Conservation (phyloP, 2,329 filamentous ascomycete genomes). For the Pezicula neosporulosa region DNA sequence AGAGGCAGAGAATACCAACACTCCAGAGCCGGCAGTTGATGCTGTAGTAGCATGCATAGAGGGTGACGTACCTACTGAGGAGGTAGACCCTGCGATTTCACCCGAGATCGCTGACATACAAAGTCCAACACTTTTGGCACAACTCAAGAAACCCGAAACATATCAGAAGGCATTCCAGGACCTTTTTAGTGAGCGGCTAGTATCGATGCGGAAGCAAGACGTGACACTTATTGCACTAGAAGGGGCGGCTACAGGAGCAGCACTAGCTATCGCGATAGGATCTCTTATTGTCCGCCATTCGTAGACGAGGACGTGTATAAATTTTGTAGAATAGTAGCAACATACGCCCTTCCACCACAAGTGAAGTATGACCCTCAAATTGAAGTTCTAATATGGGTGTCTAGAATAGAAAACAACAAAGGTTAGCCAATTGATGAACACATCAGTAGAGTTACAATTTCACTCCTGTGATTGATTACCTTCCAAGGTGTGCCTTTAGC, state of each 20-base stretch:
- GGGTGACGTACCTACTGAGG: constrained; percentile 3
- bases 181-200: constrained; percentile 60
- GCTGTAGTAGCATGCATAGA: constrained; percentile 16
- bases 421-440: no score
- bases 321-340: constrained; percentile 13
- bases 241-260: constrained; percentile 63
- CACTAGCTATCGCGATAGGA: constrained; percentile 43
- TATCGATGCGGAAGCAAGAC: constrained; percentile 66
- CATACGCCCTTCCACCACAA: no score
- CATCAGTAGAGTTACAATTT: no score
- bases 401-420: no score
- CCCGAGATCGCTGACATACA: constrained; percentile 16
- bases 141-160: constrained; percentile 22
- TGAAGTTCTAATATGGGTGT: no score
- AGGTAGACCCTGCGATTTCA: constrained; percentile 14
- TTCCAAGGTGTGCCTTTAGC: no score
- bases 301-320: constrained; percentile 16
- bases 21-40: constrained; percentile 17
- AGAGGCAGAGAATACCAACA: not conserved
- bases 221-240: constrained; percentile 67
- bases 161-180: constrained; percentile 52
- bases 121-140: constrained; percentile 10
- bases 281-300: constrained; percentile 23
- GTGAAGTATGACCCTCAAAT: no score
- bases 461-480: no score